These are phyloP conservation scores for Flaveria bidentis DNA, from an alignment of 129 eudicot species.

Conservation along the genomic window DNA sequence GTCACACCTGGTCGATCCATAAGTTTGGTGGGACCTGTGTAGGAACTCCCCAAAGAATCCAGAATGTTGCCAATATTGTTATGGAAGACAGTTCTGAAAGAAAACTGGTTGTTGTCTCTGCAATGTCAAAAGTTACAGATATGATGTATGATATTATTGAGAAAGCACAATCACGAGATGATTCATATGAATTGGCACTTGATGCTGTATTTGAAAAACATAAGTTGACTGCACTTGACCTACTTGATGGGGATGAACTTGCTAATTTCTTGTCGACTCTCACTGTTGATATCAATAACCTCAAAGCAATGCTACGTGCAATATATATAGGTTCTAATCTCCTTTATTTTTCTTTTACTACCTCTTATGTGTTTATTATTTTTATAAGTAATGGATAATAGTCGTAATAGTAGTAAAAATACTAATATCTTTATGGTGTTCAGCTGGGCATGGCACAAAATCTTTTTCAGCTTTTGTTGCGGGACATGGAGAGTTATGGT, in stretches of 20 bases:
- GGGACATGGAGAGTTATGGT: slow-evolving; percentile 99
- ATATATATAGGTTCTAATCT: slow-evolving; percentile 68
- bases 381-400: neutral
- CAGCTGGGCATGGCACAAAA: slow-evolving; percentile 97
- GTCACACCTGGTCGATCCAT: slow-evolving; percentile 89
- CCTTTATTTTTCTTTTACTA: slow-evolving; percentile 5
- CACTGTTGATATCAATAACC: slow-evolving; percentile 71
- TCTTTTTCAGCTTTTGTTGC: slow-evolving; percentile 95
- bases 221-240: slow-evolving; percentile 68
- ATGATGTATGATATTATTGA: slow-evolving; percentile 94
- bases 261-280: slow-evolving; percentile 58
- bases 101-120: slow-evolving; percentile 94
- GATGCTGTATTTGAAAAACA: slow-evolving; percentile 93
- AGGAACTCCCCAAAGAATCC: slow-evolving; percentile 79
- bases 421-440: slow-evolving; percentile 29
- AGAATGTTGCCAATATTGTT: slow-evolving; percentile 78
- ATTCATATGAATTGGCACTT: slow-evolving; percentile 63
- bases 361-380: neutral
- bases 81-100: slow-evolving; percentile 68
- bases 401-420: neutral
- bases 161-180: slow-evolving; percentile 83
- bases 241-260: slow-evolving; percentile 84
- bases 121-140: slow-evolving; percentile 98
- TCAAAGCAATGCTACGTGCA: slow-evolving; percentile 95
- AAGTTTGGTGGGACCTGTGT: slow-evolving; percentile 99